Base-by-base conservation (phyloP, 2,329 filamentous ascomycete genomes). In the Penicillium sp. region DNA sequence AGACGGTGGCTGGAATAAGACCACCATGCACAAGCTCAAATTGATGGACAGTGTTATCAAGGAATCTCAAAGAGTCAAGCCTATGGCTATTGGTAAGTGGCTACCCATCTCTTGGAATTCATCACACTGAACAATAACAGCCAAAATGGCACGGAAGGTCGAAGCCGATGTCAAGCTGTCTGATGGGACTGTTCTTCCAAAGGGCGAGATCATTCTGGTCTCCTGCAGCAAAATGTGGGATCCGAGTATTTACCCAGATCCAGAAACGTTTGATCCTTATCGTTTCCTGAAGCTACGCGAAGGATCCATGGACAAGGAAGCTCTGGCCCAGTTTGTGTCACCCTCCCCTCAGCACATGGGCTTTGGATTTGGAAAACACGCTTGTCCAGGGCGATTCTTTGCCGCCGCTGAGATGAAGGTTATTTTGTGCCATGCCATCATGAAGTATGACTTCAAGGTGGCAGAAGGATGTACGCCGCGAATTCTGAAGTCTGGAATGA, bases 11-110 rank as follows among this genome's bases (percentile, higher is more conserved):
- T 47, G 45, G 51, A 44, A 20, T 5, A 46, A 46, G 18, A 29
- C 48, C 3, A 18, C 51, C 5, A 25, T 50, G 2, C 29, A 45
- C 12, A 46, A 37, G 10, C 38, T 56, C 20, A 41, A 49, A 6
- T 12, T 49, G 20, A 49, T 56, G 48, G 50, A 56, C 25, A 54
- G 43, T 31, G 25, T 54, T 6, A n/a, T 56, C 4, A 50, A 55
- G 28, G 53, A 56, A 18, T 33, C 28, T 4, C 53, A 50, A 37
- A 32, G 48, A 6, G 13, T 56, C 27, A 49, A 52, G 13, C 46
- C 46, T 20, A 31, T 35, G 4, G 25, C 15, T 12, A 44, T 44
- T 12, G 42, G 42, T 52, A 8, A 20, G 32, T 32, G 6, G 12
- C n/a, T 13, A 23, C 20, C 20, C 20, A 23, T 23, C 20, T 23